A percentile compares a stretch with the other conserved stretches of the same genome.
Conservation (phyloP, 2,329 filamentous ascomycete species). For the Curvularia spicifera region DNA sequence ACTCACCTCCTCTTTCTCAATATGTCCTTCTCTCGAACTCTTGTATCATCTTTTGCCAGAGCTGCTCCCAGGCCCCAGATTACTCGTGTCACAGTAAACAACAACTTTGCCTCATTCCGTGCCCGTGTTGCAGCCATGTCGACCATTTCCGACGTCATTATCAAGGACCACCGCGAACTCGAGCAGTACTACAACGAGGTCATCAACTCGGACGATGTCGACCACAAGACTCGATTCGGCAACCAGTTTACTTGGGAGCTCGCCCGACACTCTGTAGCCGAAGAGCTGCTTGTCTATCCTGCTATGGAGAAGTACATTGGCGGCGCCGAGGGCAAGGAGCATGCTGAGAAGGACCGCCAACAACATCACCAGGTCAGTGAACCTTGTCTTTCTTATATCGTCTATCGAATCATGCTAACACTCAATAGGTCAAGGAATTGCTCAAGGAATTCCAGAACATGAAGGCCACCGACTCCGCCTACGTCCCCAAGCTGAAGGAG, state of each 20-base stretch:
- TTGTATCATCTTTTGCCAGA: conserved; percentile 10
- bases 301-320: conserved; percentile 47
- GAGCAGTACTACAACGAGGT: conserved; percentile 55
- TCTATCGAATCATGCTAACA: background rate
- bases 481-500: conserved; percentile 34
- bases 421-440: conserved; percentile 36
- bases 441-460: conserved; percentile 44
- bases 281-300: conserved; percentile 55
- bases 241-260: conserved; percentile 63
- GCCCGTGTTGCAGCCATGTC: conserved; percentile 6
- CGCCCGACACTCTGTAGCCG: conserved; percentile 58
- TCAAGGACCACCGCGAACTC: conserved; percentile 52
- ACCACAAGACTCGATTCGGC: conserved; percentile 54
- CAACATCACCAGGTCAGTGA: conserved; percentile 42
- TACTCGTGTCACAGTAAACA: conserved; percentile 2
- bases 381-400: no score
- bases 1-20: background rate
- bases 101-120: conserved; percentile 13
- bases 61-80: conserved; percentile 16
- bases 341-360: conserved; percentile 43
- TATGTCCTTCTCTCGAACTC: conserved; percentile 18
- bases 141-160: conserved; percentile 39
- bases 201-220: conserved; percentile 47
- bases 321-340: conserved; percentile 35
- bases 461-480: conserved; percentile 27